Percentiles rank a stretch among this genome's conserved stretches.
These are phyloP conservation scores for Phytophthora foliorum DNA, from an alignment of 352 stramenopile species.

Conservation along the genomic window DNA sequence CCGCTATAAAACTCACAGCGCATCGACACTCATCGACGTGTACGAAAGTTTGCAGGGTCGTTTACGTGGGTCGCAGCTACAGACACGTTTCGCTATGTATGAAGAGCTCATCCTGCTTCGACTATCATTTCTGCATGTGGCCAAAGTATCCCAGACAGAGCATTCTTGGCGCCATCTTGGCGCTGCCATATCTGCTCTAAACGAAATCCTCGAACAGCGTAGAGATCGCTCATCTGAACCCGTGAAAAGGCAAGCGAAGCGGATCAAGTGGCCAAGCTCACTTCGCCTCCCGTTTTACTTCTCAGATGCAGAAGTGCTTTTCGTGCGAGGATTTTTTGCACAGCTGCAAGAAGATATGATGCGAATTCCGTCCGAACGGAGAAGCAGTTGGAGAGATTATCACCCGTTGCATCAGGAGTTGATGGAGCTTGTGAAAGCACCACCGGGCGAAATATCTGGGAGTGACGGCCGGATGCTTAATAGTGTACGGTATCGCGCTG, in stretches of 20 bases:
- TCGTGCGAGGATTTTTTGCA: slow-evolving; percentile 44
- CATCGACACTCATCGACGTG: slow-evolving; percentile 46
- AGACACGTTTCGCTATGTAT: slow-evolving; percentile 45
- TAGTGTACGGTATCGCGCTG: slow-evolving; percentile 33
- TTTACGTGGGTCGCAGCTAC: slow-evolving; percentile 45
- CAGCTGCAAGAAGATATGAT: slow-evolving; percentile 49
- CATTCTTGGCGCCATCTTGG: slow-evolving; percentile 31
- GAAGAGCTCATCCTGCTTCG: slow-evolving; percentile 67
- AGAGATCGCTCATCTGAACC: slow-evolving; percentile 6
- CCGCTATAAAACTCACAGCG: slow-evolving; percentile 33
- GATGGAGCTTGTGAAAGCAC: slow-evolving; percentile 38
- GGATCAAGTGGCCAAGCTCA: slow-evolving; percentile 41
- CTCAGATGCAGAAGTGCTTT: slow-evolving; percentile 42
- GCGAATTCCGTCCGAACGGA: slow-evolving; percentile 30
- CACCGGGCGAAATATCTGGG: slow-evolving; percentile 8
- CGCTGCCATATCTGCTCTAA: slow-evolving; percentile 31
- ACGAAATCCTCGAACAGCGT: slow-evolving; percentile 46
- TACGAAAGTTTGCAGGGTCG: slow-evolving; percentile 69
- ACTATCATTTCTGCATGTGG: slow-evolving; percentile 62
- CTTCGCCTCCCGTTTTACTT: slow-evolving; percentile 43
- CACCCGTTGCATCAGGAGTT: slow-evolving; percentile 53
- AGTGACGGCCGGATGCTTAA: slow-evolving; percentile 31
- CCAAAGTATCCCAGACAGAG: slow-evolving; percentile 28
- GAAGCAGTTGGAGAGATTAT: slow-evolving; percentile 58
- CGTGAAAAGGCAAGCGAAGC: slow-evolving; percentile 33